Percentiles rank a stretch among this genome's conserved stretches.
Conservation (phyloP, 352 stramenopile genomes). For the Phytophthora podocarpi region DNA sequence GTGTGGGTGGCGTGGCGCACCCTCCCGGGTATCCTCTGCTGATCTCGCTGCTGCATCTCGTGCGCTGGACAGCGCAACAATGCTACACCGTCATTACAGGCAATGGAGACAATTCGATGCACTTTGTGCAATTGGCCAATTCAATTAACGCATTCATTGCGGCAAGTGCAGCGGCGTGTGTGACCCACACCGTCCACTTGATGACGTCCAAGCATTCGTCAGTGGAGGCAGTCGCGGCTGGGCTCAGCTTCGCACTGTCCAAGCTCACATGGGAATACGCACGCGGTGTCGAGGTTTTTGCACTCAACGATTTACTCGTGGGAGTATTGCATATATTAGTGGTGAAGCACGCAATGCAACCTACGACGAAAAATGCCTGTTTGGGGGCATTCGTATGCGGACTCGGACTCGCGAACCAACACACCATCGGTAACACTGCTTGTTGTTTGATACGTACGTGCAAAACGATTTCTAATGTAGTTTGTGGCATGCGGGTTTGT, state of each 20-base stretch:
- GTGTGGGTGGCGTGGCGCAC: constrained; percentile 89
- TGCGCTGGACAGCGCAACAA: constrained; percentile 4
- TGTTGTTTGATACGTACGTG: no score
- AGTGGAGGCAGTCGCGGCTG: constrained; percentile 39
- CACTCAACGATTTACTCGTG: constrained; percentile 92
- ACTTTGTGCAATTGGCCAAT: constrained; percentile 47
- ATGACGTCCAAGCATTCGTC: constrained; percentile 13
- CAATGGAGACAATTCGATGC: background rate
- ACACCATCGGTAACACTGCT: constrained; percentile 83
- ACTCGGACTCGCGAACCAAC: constrained; percentile 93
- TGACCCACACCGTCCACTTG: constrained; percentile 45
- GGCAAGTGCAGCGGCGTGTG: constrained; percentile 37
- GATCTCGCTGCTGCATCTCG: constrained; percentile 60
- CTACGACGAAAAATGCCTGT: constrained; percentile 26
- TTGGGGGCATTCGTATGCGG: constrained; percentile 87
- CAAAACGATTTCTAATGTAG: no score
- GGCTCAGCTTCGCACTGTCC: constrained; percentile 75
- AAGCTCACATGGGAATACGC: constrained; percentile 93
- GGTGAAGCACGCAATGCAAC: constrained; percentile 33
- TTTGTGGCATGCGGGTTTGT: no score
- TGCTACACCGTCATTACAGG: background rate
- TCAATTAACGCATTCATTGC: constrained; percentile 39
- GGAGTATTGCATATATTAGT: constrained; percentile 73
- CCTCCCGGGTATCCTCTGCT: constrained; percentile 93
- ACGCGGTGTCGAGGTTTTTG: constrained; percentile 89